Evolutionary conservation across 345 rosid genomes (phyloP).

Genomic region (Nephelium lappaceum): DNA sequence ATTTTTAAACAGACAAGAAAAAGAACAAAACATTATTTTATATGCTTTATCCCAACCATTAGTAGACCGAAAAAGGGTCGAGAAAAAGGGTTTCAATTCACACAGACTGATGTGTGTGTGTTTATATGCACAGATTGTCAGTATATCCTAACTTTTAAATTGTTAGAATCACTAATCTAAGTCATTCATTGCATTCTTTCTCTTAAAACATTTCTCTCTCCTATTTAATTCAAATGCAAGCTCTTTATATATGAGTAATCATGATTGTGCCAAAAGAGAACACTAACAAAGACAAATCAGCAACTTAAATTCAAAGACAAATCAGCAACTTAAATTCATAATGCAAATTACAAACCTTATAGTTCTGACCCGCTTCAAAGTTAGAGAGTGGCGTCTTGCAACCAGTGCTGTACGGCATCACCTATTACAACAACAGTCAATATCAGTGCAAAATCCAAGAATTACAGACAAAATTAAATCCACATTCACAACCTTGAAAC

Average conservation of each 20-base stretch:
- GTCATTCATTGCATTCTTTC: too few species aligned
- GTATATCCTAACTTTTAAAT: too few species aligned
- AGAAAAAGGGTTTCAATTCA: background rate
- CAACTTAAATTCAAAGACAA: background rate
- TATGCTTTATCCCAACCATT: background rate
- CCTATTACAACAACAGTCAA: slow-evolving; percentile 47
- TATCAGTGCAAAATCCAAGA: background rate
- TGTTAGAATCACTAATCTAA: too few species aligned
- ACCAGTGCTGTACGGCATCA: slow-evolving; percentile 97
- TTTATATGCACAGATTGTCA: too few species aligned
- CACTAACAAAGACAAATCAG: background rate
- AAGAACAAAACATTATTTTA: background rate
- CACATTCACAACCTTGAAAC: slow-evolving; percentile 99
- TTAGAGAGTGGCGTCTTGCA: slow-evolving; percentile 88
- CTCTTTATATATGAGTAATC: too few species aligned
- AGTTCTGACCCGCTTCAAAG: slow-evolving; percentile 85
- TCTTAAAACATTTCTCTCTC: too few species aligned
- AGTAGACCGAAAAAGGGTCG: background rate
- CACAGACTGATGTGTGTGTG: too few species aligned
- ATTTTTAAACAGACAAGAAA: too few species aligned
- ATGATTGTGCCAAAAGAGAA: background rate
- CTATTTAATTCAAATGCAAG: too few species aligned
- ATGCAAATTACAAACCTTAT: slow-evolving; percentile 64
- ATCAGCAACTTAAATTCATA: too few species aligned
- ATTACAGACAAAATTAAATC: background rate